phyloP scores from a whole-genome alignment of 441 rosid species.

The Corymbia citriodora region DNA sequence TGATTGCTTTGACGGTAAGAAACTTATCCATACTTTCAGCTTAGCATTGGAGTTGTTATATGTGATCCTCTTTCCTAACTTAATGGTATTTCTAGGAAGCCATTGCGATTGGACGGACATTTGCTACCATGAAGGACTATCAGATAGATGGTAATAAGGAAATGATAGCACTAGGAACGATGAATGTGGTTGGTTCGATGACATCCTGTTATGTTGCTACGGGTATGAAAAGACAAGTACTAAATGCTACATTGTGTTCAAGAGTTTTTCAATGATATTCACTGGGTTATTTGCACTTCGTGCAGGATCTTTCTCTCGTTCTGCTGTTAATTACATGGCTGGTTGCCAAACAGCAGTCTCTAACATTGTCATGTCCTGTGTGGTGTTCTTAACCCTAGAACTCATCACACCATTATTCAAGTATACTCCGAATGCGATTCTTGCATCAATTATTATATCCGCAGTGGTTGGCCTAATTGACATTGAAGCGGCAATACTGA shows the following conservation, averaged over 20 bases:
- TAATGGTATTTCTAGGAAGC: conserved; percentile 1
- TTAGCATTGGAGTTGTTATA: not conserved
- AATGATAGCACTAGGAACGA: conserved; percentile 9
- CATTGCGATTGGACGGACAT: conserved; percentile 7
- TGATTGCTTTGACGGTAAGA: conserved; percentile 7
- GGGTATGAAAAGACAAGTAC: not conserved
- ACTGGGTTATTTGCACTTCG: not conserved
- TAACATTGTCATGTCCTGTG: conserved; percentile 3
- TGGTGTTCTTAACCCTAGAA: not conserved
- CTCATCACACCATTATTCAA: conserved; percentile 1
- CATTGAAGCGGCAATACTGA: not conserved
- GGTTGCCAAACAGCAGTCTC: conserved; percentile 6
- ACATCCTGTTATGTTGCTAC: conserved; percentile 8
- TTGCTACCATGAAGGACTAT: conserved; percentile 13
- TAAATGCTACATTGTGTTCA: not conserved
- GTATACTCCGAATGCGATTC: not conserved
- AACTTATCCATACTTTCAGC: not conserved
- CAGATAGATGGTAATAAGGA: conserved; percentile 14
- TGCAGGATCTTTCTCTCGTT: conserved; percentile 10
- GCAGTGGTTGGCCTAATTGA: conserved; percentile 3
- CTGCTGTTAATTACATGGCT: conserved; percentile 6
- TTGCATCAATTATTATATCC: not conserved
- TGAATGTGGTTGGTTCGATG: conserved; percentile 9
- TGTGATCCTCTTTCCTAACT: not conserved
- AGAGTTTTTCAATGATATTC: not conserved